Evolutionary conservation across 148 eudicot species (phyloP), one percentile per base, ranked within the genome.

Genomic region (Arctostaphylos glauca): DNA sequence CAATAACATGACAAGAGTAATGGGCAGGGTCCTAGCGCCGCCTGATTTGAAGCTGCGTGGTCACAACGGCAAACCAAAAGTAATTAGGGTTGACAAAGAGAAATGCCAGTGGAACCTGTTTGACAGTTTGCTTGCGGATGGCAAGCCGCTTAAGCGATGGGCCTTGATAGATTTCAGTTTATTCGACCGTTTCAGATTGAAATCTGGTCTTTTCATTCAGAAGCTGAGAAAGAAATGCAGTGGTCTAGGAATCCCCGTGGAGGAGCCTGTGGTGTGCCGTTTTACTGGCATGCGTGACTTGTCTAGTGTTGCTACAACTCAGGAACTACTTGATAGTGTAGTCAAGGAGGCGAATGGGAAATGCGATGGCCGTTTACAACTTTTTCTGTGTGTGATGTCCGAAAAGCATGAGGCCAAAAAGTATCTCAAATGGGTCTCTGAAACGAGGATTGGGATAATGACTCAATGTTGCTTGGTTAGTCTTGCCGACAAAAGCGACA

Each of bases 401-500:
- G n/a, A 31, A n/a, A 88, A 58, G 81, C 78, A 90, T 71, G 53
- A 67, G 14, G 91, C 90, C 49, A 89, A 88, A 80, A 90, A 87
- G 77, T 74, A 66, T 62, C 89, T 91, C 4, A 93, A 93, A 81
- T 93, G 88, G 91, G 56, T 93, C 19, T 87, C 91, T 13, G 97
- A 94, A 86, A 91, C 93, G 0, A 55, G 85, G 81, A 80, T 93
- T 47, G 97, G 97, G n/a, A 67, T 94, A 56, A 59, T 93, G 49
- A 89, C 97, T 52, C 98, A 93, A 43, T 93, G 95, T 62, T 94
- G 97, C 74, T 86, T 94, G 82, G 86, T 89, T 1, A 47, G 38
- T n/a, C 70, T 31, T 21, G 94, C 90, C 15, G 23, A 89, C 81
- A 85, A 84, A 75, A 81, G 68, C 10, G 84, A 68, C 8, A 68